These are phyloP conservation scores for Collybia sordida DNA, from an alignment of 768 basidiomycete species.

Conservation along the genomic window DNA sequence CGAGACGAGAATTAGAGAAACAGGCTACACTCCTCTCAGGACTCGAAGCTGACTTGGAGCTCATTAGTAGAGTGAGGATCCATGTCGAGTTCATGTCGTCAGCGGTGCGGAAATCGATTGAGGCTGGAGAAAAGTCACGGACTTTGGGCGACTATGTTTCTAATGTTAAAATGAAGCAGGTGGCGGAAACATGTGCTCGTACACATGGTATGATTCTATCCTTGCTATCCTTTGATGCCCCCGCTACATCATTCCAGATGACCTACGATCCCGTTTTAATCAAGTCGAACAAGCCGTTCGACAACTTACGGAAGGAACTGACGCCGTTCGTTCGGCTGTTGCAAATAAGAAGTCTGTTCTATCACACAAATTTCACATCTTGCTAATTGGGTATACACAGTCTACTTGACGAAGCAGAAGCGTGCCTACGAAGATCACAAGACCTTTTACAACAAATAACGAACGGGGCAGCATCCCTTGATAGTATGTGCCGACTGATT, in stretches of 20 bases:
- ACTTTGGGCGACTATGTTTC: constrained; percentile 83
- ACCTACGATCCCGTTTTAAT: constrained; percentile 53
- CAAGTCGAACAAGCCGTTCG: constrained; percentile 54
- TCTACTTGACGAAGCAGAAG: constrained; percentile 58
- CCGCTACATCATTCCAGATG: constrained; percentile 39
- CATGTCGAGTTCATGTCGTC: constrained; percentile 77
- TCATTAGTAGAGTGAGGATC: constrained; percentile 64
- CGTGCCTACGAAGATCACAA: constrained; percentile 53
- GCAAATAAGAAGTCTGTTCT: constrained; percentile 43
- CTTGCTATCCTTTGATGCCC: background rate
- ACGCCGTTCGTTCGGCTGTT: constrained; percentile 53
- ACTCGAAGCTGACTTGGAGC: constrained; percentile 69
- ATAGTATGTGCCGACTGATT: constrained; percentile 34
- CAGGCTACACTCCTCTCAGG: constrained; percentile 63
- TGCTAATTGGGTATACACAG: constrained; percentile 28
- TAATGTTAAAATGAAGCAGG: constrained; percentile 74
- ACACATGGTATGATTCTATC: constrained; percentile 57
- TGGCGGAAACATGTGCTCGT: constrained; percentile 66
- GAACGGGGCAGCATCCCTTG: constrained; percentile 47
- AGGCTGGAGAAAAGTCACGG: constrained; percentile 64
- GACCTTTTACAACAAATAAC: constrained; percentile 59
- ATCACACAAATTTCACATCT: background rate
- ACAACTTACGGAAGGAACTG: constrained; percentile 56
- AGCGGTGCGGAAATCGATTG: constrained; percentile 65
- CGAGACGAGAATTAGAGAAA: constrained; percentile 65